These are phyloP conservation scores for Globisporangium acanthophoron DNA, from an alignment of 352 stramenopile genomes.

Conservation along the genomic window DNA sequence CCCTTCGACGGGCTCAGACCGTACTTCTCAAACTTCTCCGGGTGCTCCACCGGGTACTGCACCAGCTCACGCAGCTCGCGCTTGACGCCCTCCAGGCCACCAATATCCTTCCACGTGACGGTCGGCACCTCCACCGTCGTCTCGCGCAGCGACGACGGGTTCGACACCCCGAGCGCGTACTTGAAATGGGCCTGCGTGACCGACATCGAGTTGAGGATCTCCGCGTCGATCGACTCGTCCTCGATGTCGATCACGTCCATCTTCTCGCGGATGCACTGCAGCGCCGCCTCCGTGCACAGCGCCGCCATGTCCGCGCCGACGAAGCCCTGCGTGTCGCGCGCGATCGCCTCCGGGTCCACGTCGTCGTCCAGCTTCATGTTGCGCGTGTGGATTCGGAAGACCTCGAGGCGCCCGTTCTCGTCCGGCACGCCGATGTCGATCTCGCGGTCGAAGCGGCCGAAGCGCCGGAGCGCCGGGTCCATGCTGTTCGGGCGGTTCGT, in stretches of 20 bases:
- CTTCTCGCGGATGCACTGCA: constrained; percentile 99
- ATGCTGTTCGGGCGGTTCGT: constrained; percentile 99
- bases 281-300: constrained; percentile 97
- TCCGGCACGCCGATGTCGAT: constrained; percentile 99
- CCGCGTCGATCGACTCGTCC: constrained; percentile 98
- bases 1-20: constrained; percentile 92
- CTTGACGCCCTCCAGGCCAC: constrained; percentile 97
- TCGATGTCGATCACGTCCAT: constrained; percentile 99
- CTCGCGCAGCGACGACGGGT: constrained; percentile 98
- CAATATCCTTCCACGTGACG: constrained; percentile 99
- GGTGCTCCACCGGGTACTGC: constrained; percentile 99
- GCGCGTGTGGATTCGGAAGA: constrained; percentile 99
- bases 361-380: constrained; percentile 99
- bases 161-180: constrained; percentile 96
- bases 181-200: constrained; percentile 99
- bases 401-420: constrained; percentile 97
- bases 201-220: constrained; percentile 98
- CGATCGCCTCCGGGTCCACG: constrained; percentile 97
- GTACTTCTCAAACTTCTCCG: constrained; percentile 99
- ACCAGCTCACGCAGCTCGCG: constrained; percentile 98
- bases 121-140: constrained; percentile 99
- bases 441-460: constrained; percentile 98
- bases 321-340: constrained; percentile 98
- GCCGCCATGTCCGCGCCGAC: constrained; percentile 99
- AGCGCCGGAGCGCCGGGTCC: constrained; percentile 96